phyloP scores from a whole-genome alignment of 495 filamentous ascomycete genomes.

The Glarea lozoyensis region DNA sequence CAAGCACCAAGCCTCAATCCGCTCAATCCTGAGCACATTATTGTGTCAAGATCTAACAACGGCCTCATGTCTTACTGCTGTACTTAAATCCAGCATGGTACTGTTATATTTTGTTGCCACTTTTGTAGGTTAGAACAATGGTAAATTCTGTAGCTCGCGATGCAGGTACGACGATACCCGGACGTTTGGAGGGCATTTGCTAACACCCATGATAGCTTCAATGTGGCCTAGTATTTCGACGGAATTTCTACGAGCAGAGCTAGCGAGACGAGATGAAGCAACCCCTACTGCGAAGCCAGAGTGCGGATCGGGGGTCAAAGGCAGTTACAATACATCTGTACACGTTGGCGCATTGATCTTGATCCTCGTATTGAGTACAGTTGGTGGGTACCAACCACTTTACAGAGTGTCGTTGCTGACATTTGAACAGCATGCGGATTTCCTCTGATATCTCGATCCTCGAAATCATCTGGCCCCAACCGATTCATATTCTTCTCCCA shows the following conservation, averaged over 20 bases:
- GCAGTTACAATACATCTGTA: constrained; percentile 54
- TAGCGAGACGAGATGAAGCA: constrained; percentile 32
- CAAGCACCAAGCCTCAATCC: neutral
- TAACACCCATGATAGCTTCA: constrained; percentile 2
- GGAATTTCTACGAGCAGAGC: constrained; percentile 39
- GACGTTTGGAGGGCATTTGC: neutral
- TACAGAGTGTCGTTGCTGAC: constrained; percentile 1
- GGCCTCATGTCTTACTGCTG: neutral
- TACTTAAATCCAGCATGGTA: neutral
- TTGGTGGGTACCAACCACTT: constrained; percentile 37
- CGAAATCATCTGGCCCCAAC: constrained; percentile 30
- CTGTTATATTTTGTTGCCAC: neutral
- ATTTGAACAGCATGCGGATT: constrained; percentile 44
- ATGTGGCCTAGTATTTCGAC: constrained; percentile 38
- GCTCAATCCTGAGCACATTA: neutral
- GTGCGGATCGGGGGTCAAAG: constrained; percentile 53
- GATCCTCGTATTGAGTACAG: constrained; percentile 62
- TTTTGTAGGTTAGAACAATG: neutral
- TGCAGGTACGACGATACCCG: neutral
- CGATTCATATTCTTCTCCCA: constrained; percentile 63
- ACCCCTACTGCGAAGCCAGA: constrained; percentile 30
- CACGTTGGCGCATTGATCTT: constrained; percentile 74
- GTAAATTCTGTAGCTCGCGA: neutral
- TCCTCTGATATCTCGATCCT: constrained; percentile 44
- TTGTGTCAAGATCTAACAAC: neutral